These are phyloP conservation scores for Rosa multiflora DNA, from an alignment of 306 rosid species.

Conservation along the genomic window DNA sequence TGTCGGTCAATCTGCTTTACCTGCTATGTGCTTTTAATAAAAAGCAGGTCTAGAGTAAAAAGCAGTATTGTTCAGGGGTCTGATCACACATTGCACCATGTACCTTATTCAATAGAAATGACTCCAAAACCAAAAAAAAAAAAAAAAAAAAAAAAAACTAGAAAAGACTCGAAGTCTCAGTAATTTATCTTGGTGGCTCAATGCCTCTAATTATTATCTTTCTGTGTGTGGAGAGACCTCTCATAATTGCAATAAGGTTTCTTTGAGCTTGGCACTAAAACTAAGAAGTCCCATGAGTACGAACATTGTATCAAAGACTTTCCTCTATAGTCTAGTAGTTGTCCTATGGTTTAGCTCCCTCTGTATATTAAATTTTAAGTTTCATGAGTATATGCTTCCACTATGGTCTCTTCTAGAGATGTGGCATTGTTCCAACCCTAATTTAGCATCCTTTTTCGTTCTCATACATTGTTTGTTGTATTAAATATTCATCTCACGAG, in stretches of 20 bases:
- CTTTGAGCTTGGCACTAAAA: not conserved
- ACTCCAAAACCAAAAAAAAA: too few relatives aligned
- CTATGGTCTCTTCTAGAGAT: not conserved
- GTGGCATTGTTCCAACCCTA: not conserved
- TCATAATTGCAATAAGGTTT: not conserved
- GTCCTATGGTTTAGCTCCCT: too few relatives aligned
- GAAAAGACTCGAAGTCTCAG: not conserved
- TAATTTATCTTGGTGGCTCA: not conserved
- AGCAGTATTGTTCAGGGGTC: not conserved
- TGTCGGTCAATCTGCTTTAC: not conserved
- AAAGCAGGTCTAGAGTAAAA: not conserved
- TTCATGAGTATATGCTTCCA: not conserved
- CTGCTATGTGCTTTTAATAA: not conserved
- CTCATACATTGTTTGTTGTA: not conserved
- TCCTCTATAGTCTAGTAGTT: not conserved
- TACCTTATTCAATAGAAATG: not conserved
- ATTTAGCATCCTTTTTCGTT: not conserved
- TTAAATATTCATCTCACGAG: not conserved
- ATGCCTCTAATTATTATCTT: not conserved
- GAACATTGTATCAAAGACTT: not conserved
- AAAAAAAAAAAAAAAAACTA: too few relatives aligned
- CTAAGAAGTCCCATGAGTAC: not conserved
- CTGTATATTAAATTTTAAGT: not conserved
- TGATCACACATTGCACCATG: not conserved
- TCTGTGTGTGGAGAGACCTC: not conserved